phyloP scores from a whole-genome alignment of 345 rosid genomes.

The Lumnitzera littorea region DNA sequence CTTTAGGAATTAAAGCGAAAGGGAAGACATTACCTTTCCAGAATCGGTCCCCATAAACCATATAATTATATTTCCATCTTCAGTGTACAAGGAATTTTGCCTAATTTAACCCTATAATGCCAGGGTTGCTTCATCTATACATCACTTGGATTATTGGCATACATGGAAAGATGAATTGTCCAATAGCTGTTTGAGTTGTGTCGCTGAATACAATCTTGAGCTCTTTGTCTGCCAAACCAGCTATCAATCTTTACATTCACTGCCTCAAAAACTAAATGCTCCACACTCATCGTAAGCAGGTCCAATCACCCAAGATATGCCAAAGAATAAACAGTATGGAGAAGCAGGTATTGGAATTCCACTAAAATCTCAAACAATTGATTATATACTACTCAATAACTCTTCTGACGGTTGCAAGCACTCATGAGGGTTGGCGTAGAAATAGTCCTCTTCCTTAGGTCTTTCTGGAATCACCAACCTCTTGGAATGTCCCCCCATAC shows the following conservation, averaged over 20 bases:
- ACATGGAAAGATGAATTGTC: conserved; percentile 10
- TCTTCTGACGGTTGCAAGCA: conserved; percentile 24
- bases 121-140: conserved; percentile 38
- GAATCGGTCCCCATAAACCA: conserved; percentile 13
- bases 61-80: conserved; percentile 25
- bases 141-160: conserved; percentile 31
- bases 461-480: conserved; percentile 28
- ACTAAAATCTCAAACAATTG: conserved; percentile 3
- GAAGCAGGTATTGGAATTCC: no score
- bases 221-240: conserved; percentile 6
- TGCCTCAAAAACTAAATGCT: conserved; percentile 9
- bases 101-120: conserved; percentile 27
- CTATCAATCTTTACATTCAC: conserved; percentile 8
- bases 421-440: conserved; percentile 43
- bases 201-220: conserved; percentile 5
- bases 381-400: conserved; percentile 32
- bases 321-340: conserved; percentile 15
- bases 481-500: conserved; percentile 21
- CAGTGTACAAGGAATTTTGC: conserved; percentile 23
- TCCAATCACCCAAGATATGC: conserved; percentile 16
- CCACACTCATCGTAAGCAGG: conserved; percentile 5
- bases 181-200: conserved; percentile 11
- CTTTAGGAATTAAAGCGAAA: background rate
- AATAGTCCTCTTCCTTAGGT: conserved; percentile 44
- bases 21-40: conserved; percentile 15